Evolutionary conservation across 2,329 filamentous ascomycete genomes (phyloP), one percentile per base, ranked within the genome.

Genomic region (Colletotrichum sp.): DNA sequence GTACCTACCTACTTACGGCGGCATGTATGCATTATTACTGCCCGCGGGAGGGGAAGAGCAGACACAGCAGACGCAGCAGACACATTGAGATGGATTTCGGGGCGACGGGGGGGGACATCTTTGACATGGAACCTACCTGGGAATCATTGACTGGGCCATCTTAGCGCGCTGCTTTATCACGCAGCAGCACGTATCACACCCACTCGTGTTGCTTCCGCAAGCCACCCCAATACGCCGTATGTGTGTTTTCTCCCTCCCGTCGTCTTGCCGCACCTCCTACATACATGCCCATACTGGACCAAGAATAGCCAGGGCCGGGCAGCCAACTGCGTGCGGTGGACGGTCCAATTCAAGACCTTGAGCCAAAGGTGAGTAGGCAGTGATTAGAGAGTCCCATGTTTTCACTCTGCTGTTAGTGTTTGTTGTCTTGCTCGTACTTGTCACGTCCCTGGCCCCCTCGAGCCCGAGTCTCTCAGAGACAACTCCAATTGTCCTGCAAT

Each of bases 231-330:
- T 26, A n/a, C 60, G 60, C 30, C 30, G 64, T 72, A 64, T 49
- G 39, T 44, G 62, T 76, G 70, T 73, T 73, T 64, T 65, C 72
- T 72, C 62, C 32, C 64, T 72, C 39, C 59, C 59, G 69, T 55
- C 28, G 28, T 49, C 64, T 73, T 76, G 73, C 70, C 70, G 70
- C 73, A 64, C 64, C 70, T 73, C 70, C 64, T 67, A 64, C 57
- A 57, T 32, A 24, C 34, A 30, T 62, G 59, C 30, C 24, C 30
- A 30, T 62, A 12, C 67, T 30, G 16, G 67, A 44, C 67, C 57
- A 49, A 26, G 34, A 49, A 28, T 52, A 36, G 60, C 59, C 28
- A 62, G 18, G 59, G 59, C 28, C n/a, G 18, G 59, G 28, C 28
- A 62, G 39, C 18, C 39, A 49, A 49, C 39, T 49, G 39, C 39